Conservation (phyloP, 805 yeast genomes). For the Pichia heedii region DNA sequence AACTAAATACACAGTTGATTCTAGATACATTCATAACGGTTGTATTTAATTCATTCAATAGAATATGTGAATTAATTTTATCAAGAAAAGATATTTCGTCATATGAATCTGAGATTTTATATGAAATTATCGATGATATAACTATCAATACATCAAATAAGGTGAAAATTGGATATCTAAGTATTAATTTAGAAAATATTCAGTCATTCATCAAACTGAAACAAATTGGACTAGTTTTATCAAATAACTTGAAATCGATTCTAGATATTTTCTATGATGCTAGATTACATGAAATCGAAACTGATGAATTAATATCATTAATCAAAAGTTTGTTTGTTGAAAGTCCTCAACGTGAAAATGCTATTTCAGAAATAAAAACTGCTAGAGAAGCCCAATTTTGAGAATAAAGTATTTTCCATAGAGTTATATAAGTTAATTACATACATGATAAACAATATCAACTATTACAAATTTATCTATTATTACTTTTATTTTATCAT, state of each 20-base stretch:
- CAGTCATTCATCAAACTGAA: conserved; percentile 23
- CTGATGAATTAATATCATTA: conserved; percentile 36
- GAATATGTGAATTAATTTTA: conserved; percentile 15
- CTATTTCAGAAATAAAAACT: conserved; percentile 38
- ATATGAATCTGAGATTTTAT: conserved; percentile 23
- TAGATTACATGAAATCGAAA: conserved; percentile 38
- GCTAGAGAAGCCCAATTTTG: conserved; percentile 24
- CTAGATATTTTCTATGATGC: conserved; percentile 44
- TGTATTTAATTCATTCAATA: conserved; percentile 12
- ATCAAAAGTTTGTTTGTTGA: conserved; percentile 37
- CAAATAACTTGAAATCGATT: conserved; percentile 35
- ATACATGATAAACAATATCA: no score
- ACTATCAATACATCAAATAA: neutral
- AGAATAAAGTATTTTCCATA: neutral
- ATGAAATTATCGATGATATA: conserved; percentile 5
- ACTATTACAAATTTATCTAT: no score
- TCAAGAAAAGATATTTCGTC: conserved; percentile 24
- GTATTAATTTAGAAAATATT: conserved; percentile 11
- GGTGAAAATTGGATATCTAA: neutral
- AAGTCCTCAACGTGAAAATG: conserved; percentile 36
- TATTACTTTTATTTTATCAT: neutral
- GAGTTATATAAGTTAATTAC: no score
- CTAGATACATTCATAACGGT: conserved; percentile 14
- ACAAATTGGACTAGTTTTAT: conserved; percentile 21
- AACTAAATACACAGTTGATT: conserved; percentile 18